Evolutionary conservation across 106 monocot species (phyloP), one percentile per base, ranked within the genome.

Genomic region (Acorus calamus): DNA sequence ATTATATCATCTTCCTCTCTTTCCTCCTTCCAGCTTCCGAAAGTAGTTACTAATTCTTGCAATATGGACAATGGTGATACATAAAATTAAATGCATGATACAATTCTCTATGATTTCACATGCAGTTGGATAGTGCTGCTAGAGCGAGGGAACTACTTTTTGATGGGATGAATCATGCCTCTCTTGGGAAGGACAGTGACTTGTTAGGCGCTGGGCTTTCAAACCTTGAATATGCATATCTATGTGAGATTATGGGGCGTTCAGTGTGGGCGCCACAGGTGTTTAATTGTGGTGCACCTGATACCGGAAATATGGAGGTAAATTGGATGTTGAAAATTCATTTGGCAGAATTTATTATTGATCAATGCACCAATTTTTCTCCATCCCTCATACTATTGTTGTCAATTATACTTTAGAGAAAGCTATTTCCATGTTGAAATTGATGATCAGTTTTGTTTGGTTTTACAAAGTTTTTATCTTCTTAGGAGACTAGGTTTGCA

Each of bases 251-350:
- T 62, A 92, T 98, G 98, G 98, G 98, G 12, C 85, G 92, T 53
- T 98, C 92, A 66, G 69, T 85, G 57, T 98, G 98, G 88, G 98
- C 88, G 12, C 92, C 98, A 49, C 98, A 98, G 75, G 74, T 98
- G 63, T 98, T 98, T 69, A 98, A 98, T 64, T 98, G 98, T 64
- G 77, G 79, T 75, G 83, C 98, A 50, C 98, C 98, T 53, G 98
- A 98, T 52, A 98, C 98, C 28, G 98, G 98, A 47, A 98, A 98
- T 69, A 98, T 92, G 98, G 98, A 98, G 98, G 98, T 98, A 81
- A 62, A 28, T 0, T 28, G 28, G 28, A 28, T 0, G 28, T 28
- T 28, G 28, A 28, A 28, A 28, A 28, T 28, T 28, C 28, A 28
- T 28, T 28, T 28, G 28, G 28, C 28, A 28, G 28, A 28, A 28